Percentiles rank a stretch among this genome's conserved stretches.
Evolutionary conservation across 2,329 filamentous ascomycete genomes (phyloP).

Genomic region (Penicillium paneum): DNA sequence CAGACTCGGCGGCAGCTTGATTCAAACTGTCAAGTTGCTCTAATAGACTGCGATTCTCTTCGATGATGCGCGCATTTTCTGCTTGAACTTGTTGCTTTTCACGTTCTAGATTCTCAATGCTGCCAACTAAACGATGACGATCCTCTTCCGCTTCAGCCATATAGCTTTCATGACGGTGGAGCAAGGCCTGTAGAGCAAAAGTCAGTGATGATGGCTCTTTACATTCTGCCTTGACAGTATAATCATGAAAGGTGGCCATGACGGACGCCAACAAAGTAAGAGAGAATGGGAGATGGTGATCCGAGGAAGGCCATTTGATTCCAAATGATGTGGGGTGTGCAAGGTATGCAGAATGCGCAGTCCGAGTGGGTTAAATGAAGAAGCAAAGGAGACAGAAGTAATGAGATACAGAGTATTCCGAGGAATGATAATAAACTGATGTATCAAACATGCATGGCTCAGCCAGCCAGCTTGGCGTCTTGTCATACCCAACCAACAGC

Average conservation of each 20-base stretch:
- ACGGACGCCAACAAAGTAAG: slow-evolving; percentile 31
- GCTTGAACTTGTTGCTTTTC: slow-evolving; percentile 71
- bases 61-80: slow-evolving; percentile 71
- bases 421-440: slow-evolving; percentile 25
- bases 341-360: neutral
- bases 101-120: slow-evolving; percentile 71
- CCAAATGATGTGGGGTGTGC: neutral
- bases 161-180: slow-evolving; percentile 89
- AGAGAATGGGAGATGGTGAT: slow-evolving; percentile 27
- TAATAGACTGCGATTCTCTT: slow-evolving; percentile 77
- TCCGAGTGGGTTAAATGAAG: neutral
- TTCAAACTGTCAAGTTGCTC: slow-evolving; percentile 85
- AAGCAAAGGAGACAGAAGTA: slow-evolving; percentile 5
- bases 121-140: slow-evolving; percentile 66
- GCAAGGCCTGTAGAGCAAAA: slow-evolving; percentile 74
- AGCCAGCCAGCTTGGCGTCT: slow-evolving; percentile 12
- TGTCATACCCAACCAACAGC: slow-evolving; percentile 2
- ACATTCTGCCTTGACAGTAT: slow-evolving; percentile 20
- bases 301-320: slow-evolving; percentile 24
- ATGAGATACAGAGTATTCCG: neutral
- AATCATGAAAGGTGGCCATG: slow-evolving; percentile 26
- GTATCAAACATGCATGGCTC: slow-evolving; percentile 21
- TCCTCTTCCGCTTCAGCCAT: slow-evolving; percentile 89
- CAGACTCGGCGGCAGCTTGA: slow-evolving; percentile 71
- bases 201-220: slow-evolving; percentile 59